Evolutionary conservation across 1,284 basidiomycete genomes (phyloP), one percentile per base, ranked within the genome.

Genomic region (Sanghuangporus weigelae): DNA sequence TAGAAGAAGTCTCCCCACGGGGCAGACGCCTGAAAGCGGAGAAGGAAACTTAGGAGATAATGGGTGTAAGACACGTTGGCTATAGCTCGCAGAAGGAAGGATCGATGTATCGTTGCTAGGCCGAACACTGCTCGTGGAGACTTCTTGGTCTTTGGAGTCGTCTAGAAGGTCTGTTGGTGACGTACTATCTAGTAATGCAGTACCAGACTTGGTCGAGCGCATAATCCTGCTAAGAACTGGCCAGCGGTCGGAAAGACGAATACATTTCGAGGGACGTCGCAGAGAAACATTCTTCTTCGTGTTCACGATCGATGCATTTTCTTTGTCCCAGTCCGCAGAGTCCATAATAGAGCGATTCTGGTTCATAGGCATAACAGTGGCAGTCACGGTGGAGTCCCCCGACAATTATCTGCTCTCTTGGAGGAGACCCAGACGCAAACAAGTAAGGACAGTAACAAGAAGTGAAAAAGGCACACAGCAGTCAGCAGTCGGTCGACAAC

Each of bases 221-320:
- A 64, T 64, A n/a, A 64, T 61, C 42, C 40, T 64, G 42, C 56
- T 60, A 44, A 64, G 54, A 36, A 61, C 59, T 14, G 63, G 63
- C 63, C 63, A 64, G n/a, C 63, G 59, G 35, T 64, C 59, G 35
- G 59, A 60, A n/a, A 64, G 35, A 16, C 63, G 59, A 35, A 16
- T 57, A 19, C 38, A 55, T 23, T 63, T 63, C 4, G 35, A 14
- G 14, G 60, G 23, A 35, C 62, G 62, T 7, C 62, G 57, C 6
- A 35, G 16, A 26, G 23, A 35, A 19, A n/a, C 16, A 7, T 23
- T 35, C 54, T 36, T 57, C 31, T 50, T 21, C 19, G 51, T 49
- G 16, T 7, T n/a, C 1, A 23, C 10, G 7, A 38, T 14, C 51
- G 57, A 8, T 6, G 26, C 26, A 49, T 40, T 48, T 44, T 58